Evolutionary conservation across 2,329 filamentous ascomycete genomes (phyloP).

Genomic region (Epichloe festucae): DNA sequence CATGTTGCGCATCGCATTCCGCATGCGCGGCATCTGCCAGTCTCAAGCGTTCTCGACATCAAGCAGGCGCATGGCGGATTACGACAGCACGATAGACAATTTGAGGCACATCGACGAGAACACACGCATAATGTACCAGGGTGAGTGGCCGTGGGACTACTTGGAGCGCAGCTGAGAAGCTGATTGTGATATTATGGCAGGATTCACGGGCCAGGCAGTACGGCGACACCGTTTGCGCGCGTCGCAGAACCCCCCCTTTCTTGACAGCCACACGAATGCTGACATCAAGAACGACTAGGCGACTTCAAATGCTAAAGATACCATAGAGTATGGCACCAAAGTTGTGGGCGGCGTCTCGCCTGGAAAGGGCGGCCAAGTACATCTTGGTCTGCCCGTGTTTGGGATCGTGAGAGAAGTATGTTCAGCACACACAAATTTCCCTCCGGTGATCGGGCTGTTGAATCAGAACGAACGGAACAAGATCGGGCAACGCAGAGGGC

Average conservation of each 20-base stretch:
- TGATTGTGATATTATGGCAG: slow-evolving; percentile 8
- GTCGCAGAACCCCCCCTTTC: not conserved
- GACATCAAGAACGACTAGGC: slow-evolving; percentile 13
- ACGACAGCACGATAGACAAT: slow-evolving; percentile 19
- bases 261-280: not conserved
- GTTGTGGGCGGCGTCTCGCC: slow-evolving; percentile 27
- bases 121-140: slow-evolving; percentile 25
- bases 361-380: slow-evolving; percentile 19
- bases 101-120: slow-evolving; percentile 13
- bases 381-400: slow-evolving; percentile 24
- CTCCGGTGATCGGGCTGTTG: too few species aligned
- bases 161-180: not conserved
- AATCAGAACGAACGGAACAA: too few species aligned
- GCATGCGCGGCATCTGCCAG: not conserved
- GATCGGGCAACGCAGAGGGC: too few species aligned
- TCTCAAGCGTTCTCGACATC: not conserved
- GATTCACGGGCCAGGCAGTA: slow-evolving; percentile 27
- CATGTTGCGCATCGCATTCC: not conserved
- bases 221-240: not conserved
- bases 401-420: slow-evolving; percentile 20
- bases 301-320: slow-evolving; percentile 24
- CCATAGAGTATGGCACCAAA: slow-evolving; percentile 25
- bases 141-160: slow-evolving; percentile 1
- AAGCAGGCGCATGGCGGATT: not conserved
- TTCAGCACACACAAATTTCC: too few species aligned